Base-by-base conservation (phyloP, 1,284 basidiomycete genomes). In the Tilletiopsis washingtonensis region DNA sequence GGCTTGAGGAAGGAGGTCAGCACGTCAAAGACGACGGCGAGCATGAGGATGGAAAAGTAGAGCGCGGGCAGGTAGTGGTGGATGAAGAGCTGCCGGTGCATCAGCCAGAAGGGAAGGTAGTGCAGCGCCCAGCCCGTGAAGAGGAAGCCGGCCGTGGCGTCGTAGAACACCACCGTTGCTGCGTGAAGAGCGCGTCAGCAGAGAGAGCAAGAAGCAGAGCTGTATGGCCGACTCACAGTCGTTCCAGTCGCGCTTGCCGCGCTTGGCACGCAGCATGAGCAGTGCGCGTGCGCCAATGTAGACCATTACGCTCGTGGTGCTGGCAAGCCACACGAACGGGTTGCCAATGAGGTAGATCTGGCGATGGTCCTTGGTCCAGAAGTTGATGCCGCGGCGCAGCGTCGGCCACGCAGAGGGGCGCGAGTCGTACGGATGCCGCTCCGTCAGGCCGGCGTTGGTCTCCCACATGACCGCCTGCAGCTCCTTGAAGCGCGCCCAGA, bases 381-480 rank as follows among this genome's bases (percentile, higher is more conserved):
- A 98, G 67, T 87, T 91, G 75, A 99, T 96, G 44, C 94, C 94
- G 56, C 80, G 86, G 27, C 96, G 76, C 43, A 91, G 80, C 81
- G 98, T 97, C 1, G 94, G 94, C 94, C 94, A 99, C 72, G 94
- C 91, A 75, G 96, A 85, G 1, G 94, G 91, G 12, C 81, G 81
- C 53, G 86, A 88, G 1, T 91, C 91, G 72, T 98, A 99, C 36
- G 94, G 94, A 73, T 99, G 94, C 11, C 84, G 86, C 17, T 88
- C 85, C 20, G 90, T 96, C 49, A 99, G 78, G 15, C 90, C 91
- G 11, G 91, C 88, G 69, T 99, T 99, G 77, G 98, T 93, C 73
- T 94, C 89, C 56, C 97, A 78, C 94, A 98, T 98, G 51, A 91
- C 78, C 40, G 91, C 74, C 70, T 99, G 94, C 37, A 98, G 78